These are phyloP conservation scores for Teratosphaeria gauchensis DNA, from an alignment of 2,329 filamentous ascomycete species.

Conservation along the genomic window DNA sequence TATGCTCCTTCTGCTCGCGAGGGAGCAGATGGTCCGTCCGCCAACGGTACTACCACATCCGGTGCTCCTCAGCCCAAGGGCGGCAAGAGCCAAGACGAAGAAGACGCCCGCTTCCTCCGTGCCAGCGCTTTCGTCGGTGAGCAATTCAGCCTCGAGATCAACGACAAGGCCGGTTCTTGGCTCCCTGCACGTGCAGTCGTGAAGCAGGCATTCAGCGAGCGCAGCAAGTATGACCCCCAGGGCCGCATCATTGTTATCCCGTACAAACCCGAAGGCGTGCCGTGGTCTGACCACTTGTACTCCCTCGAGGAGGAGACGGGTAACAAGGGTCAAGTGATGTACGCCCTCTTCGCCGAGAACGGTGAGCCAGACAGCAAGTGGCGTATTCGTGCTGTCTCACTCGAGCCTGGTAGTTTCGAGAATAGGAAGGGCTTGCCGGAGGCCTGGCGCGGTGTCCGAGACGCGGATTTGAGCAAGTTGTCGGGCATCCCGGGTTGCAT, in stretches of 20 bases:
- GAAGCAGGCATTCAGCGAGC: conserved; percentile 60
- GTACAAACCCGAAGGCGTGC: conserved; percentile 52
- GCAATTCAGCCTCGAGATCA: conserved; percentile 73
- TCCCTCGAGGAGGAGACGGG: conserved; percentile 58
- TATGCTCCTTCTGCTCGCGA: conserved; percentile 39
- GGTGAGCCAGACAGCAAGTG: conserved; percentile 68
- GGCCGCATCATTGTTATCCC: conserved; percentile 73
- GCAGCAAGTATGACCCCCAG: conserved; percentile 57
- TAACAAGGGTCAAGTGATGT: conserved; percentile 52
- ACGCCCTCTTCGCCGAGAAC: conserved; percentile 86
- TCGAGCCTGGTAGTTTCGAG: conserved; percentile 74
- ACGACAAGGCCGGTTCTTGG: conserved; percentile 69
- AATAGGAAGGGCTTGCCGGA: conserved; percentile 87
- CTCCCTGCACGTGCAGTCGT: conserved; percentile 78
- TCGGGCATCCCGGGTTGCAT: conserved; percentile 64
- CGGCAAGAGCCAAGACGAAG: conserved; percentile 50
- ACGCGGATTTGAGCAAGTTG: conserved; percentile 70
- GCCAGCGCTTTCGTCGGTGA: conserved; percentile 81
- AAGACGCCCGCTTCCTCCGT: conserved; percentile 68
- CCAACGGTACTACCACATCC: conserved; percentile 11
- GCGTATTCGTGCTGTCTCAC: conserved; percentile 88
- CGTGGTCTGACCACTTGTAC: conserved; percentile 96
- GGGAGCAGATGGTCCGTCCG: conserved; percentile 10
- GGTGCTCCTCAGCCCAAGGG: conserved; percentile 13
- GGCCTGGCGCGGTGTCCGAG: conserved; percentile 82